Base-by-base conservation (phyloP, 345 rosid genomes). In the Boechera retrofracta region DNA sequence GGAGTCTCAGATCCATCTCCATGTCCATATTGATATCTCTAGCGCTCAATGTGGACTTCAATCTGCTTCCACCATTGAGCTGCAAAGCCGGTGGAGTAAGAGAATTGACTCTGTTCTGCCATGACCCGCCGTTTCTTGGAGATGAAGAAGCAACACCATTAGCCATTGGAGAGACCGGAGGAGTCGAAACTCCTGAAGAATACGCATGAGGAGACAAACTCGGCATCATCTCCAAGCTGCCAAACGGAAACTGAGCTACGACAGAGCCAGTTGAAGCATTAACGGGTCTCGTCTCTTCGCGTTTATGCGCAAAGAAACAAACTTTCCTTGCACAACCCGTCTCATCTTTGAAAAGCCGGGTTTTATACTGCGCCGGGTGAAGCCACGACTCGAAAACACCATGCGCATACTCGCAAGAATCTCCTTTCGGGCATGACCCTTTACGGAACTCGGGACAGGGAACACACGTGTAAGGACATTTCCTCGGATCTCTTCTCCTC, bases 381-480 rank as follows among this genome's bases (percentile, higher is more conserved):
- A 95, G 86, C 99, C 99, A 95, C 1, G 96, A 90, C 87, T 95
- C 99, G 53, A 92, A 95, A 31, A 95, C 94, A 12, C 99, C 99
- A n/a, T 95, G 99, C 0, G 98, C 99, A 41, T 91, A 95, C 76
- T 95, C 99, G 53, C 99, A 95, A 59, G 87, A 80, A 85, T 95
- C 99, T 13, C 83, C 97, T 82, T 92, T 95, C 0, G 87, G 89
- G 71, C 99, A 95, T 1, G 96, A 69, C 4, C 99, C 98, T 81
- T 91, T 95, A 55, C 98, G 94, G 41, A 95, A 95, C 85, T 95
- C 99, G 10, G 94, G 98, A 82, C 98, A 94, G 0, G 98, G 98
- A 59, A 94, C 98, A 72, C 98, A 92, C 35, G 89, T 89, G 81
- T 94, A 94, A 45, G 98, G 89, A 72, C 88, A 92, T 86, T 92